Evolutionary conservation across 2,329 filamentous ascomycete species (phyloP).

Genomic region (Boeremia lycopersici): DNA sequence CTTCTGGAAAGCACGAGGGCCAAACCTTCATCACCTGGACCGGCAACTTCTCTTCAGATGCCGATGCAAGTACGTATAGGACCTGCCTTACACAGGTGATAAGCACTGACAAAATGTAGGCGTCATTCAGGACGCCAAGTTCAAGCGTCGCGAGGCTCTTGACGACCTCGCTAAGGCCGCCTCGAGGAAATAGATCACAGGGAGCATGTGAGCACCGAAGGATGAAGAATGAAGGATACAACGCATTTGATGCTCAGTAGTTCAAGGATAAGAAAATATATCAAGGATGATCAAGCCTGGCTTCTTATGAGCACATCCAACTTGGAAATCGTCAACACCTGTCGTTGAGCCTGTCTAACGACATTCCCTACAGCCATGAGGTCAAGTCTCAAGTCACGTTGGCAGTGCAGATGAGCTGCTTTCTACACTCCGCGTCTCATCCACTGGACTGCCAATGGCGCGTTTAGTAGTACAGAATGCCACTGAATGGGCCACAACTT

Average conservation of each 20-base stretch:
- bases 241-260: not conserved
- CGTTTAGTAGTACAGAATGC: too few species aligned
- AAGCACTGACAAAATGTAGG: constrained; percentile 49
- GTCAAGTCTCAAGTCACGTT: not conserved
- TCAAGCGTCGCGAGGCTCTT: constrained; percentile 75
- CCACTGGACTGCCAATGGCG: too few species aligned
- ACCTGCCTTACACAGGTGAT: not conserved
- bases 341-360: too few species aligned
- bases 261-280: not conserved
- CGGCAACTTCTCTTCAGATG: constrained; percentile 72
- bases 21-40: constrained; percentile 73
- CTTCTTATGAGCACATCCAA: not conserved
- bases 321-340: not conserved
- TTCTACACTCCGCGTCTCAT: not conserved
- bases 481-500: too few species aligned
- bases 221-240: not conserved
- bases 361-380: not conserved
- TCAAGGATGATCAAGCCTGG: not conserved
- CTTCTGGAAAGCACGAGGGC: constrained; percentile 67
- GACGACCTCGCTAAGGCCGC: constrained; percentile 66
- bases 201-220: not conserved
- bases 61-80: constrained; percentile 66
- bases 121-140: constrained; percentile 76
- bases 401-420: not conserved
- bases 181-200: constrained; percentile 40